Conservation (phyloP, 2,329 filamentous ascomycete genomes). For the Sarocladiaceae sp. region DNA sequence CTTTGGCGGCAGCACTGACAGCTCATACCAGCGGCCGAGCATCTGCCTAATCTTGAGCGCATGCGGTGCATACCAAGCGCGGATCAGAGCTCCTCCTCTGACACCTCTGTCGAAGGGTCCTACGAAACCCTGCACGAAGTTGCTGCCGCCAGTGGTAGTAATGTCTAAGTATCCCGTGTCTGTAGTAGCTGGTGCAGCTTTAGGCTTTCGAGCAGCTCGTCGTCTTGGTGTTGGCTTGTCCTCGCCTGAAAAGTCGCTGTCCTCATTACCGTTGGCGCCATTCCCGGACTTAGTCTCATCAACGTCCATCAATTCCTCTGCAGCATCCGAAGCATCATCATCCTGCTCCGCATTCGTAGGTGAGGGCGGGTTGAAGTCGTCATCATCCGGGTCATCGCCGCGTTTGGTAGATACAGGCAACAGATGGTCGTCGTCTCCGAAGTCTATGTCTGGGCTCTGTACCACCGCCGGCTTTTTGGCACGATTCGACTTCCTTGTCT, state of each 20-base stretch:
- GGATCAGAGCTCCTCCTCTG: slow-evolving; percentile 8
- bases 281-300: neutral
- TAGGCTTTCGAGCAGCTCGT: neutral
- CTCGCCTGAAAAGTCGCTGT: neutral
- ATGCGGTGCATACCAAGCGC: slow-evolving; percentile 11
- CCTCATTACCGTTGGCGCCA: too few relatives aligned
- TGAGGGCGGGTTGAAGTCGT: neutral
- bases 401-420: neutral
- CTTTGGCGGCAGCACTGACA: slow-evolving; percentile 11
- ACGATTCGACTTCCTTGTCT: neutral
- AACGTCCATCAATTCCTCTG: neutral
- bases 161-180: slow-evolving; percentile 2
- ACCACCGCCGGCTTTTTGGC: neutral
- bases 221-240: neutral
- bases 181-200: neutral
- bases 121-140: slow-evolving; percentile 9
- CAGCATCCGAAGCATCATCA: neutral
- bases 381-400: neutral
- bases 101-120: slow-evolving; percentile 10
- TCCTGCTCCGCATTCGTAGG: neutral
- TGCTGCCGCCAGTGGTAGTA: neutral
- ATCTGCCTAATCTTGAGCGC: slow-evolving; percentile 5
- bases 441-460: neutral
- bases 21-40: slow-evolving; percentile 9
- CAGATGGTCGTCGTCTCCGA: neutral